These are phyloP conservation scores for Mycena latifolia DNA, from an alignment of 768 basidiomycete genomes.

Conservation along the genomic window DNA sequence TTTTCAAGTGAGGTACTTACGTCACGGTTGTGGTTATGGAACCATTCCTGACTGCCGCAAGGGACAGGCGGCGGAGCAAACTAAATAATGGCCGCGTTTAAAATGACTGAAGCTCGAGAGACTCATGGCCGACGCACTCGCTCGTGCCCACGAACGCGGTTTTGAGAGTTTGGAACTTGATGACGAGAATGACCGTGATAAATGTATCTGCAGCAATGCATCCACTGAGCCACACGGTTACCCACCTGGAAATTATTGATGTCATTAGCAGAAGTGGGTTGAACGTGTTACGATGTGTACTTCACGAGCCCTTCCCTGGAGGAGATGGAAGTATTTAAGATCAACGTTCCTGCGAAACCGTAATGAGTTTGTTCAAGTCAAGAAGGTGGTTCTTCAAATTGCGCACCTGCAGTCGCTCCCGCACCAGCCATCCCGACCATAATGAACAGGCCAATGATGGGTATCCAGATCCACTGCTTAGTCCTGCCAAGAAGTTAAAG, in stretches of 20 bases:
- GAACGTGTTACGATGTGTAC: not conserved
- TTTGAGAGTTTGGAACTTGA: constrained; percentile 7
- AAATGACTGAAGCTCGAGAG: too few species aligned
- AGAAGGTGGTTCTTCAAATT: too few species aligned
- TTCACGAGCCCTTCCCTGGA: not conserved
- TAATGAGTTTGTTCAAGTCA: too few species aligned
- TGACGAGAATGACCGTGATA: constrained; percentile 12
- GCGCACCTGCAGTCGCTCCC: constrained; percentile 6
- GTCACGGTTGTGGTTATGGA: constrained; percentile 11
- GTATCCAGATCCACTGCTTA: constrained; percentile 9
- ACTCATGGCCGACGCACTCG: too few species aligned
- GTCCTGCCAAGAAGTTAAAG: not conserved
- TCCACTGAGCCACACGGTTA: constrained; percentile 14
- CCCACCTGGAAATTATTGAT: not conserved
- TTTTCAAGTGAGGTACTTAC: not conserved
- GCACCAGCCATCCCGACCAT: constrained; percentile 5
- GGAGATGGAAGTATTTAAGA: not conserved
- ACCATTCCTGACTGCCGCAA: constrained; percentile 8
- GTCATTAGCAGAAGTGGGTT: not conserved
- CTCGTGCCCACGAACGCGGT: not conserved
- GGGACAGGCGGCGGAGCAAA: constrained; percentile 7
- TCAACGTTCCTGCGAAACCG: not conserved
- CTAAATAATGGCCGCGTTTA: not conserved
- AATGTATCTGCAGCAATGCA: constrained; percentile 12
- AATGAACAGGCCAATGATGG: constrained; percentile 11